Evolutionary conservation across 2,329 filamentous ascomycete species (phyloP), one percentile per base, ranked within the genome.

Genomic region (Aspergillus quadrilineatus): DNA sequence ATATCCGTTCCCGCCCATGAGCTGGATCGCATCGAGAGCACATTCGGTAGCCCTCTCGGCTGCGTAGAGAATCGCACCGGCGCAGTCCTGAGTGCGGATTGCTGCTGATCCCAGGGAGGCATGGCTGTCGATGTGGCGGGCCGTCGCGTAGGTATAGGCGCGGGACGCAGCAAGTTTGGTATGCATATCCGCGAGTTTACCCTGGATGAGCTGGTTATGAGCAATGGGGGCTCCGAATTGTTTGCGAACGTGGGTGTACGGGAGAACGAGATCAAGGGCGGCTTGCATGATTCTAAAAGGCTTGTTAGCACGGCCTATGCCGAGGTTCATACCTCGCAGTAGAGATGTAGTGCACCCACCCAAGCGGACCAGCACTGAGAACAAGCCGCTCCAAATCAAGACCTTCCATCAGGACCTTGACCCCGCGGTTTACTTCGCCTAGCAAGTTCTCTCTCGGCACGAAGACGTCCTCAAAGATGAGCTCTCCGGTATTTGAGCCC

Each of bases 131-230:
- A 97, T 88, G 1, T 83, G 82, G 46, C 83, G 82, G 3, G 94
- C 94, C 0, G 92, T 92, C 37, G 82, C 78, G 69, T 96, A 96
- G 0, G 93, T 97, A 75, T 96, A 97, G 2, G 92, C 84, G n/a
- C 86, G 81, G 14, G 88, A 87, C 9, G 89, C 92, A 67, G 90
- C 88, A 57, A 94, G 84, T 75, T 96, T 96, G 47, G 92, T 97
- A 77, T 97, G 95, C 92, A 99, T 97, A 73, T 97, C 92, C 55
- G 94, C 92, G 45, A 97, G 82, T 71, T 92, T 93, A 56, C 90
- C 93, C 75, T 97, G 94, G 22, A 97, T 83, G 60, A 97, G 82
- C 75, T 99, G 94, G 74, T 96, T 96, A 65, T 94, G 88, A 0
- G 90, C 93, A 61, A 97, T 90, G 1, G 93, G 93, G 6, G 74